phyloP scores from a whole-genome alignment of 2,329 filamentous ascomycete genomes.

The Aaosphaeria arxii region DNA sequence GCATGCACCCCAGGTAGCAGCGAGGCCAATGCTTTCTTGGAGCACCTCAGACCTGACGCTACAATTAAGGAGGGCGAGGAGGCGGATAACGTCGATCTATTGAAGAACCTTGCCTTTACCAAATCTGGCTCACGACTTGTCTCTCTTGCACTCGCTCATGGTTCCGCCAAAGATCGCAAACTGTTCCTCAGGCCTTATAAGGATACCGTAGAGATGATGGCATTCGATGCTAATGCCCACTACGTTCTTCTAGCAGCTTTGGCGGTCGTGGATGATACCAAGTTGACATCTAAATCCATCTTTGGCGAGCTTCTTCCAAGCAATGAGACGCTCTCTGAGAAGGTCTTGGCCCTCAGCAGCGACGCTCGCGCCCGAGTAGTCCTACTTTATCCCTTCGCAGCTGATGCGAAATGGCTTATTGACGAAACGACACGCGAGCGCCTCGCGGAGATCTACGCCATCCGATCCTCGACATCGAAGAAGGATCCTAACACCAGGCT shows the following conservation, averaged over 20 bases:
- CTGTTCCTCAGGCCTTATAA: conserved; percentile 85
- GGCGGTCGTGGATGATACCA: conserved; percentile 93
- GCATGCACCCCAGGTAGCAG: conserved; percentile 73
- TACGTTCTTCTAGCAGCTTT: conserved; percentile 79
- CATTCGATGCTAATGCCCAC: conserved; percentile 75
- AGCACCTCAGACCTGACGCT: conserved; percentile 88
- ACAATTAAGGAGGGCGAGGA: conserved; percentile 58
- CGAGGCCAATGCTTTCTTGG: conserved; percentile 83
- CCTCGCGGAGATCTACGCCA: conserved; percentile 72
- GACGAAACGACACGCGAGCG: conserved; percentile 62
- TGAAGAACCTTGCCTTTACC: conserved; percentile 96
- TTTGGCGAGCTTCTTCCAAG: conserved; percentile 75
- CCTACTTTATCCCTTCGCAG: conserved; percentile 77
- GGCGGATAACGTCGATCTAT: conserved; percentile 58
- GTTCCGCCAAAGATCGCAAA: conserved; percentile 89
- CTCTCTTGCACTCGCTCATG: conserved; percentile 77
- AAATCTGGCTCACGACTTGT: conserved; percentile 80
- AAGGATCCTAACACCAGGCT: conserved; percentile 78
- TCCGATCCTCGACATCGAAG: conserved; percentile 83
- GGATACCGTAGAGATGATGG: conserved; percentile 82
- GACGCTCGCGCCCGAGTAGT: conserved; percentile 64
- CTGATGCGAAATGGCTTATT: conserved; percentile 61
- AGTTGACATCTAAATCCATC: conserved; percentile 79
- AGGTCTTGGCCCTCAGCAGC: conserved; percentile 62
- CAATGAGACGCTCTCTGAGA: conserved; percentile 54